Base-by-base conservation (phyloP, 768 basidiomycete species). In the Suillus sp. region DNA sequence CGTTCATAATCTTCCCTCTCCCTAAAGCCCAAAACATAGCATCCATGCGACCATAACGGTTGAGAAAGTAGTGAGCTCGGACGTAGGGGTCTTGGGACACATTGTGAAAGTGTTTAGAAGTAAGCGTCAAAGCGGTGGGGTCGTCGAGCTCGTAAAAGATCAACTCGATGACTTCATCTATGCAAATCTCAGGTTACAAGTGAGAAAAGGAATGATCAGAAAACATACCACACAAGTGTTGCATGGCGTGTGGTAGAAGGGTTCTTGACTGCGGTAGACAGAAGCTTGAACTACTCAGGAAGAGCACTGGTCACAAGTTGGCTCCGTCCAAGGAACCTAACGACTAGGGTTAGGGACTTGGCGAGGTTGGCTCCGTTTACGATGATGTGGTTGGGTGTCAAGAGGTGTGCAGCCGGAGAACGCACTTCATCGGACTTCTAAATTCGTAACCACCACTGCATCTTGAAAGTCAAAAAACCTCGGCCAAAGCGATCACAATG, bases 1-100 rank as follows among this genome's bases (percentile, higher is more conserved):
- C 83, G 47, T 78, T 86, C 55, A 92, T 71, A 43, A 91, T 77
- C 72, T 81, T 88, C 22, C 90, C 90, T 63, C 89, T 81, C 22
- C 88, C 87, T 65, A 93, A 76, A n/a, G 91, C 91, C 78, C 85
- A 84, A 72, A 85, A 93, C 69, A 92, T 76, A 58, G 90, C 90
- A 69, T 91, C 84, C 58, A 84, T 81, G 56, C 78, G 79, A 30
- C 91, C 91, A 76, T 90, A 86, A 68, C 90, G 88, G 67, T 80
- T 76, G 68, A 93, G 83, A 74, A 93, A 92, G 75, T 92, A 93
- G 70, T 84, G 84, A 10, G 91, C 89, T 66, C 90, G 83, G 66
- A 90, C 85, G 71, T 91, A 92, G 62, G 90, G 84, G 76, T 90
- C 90, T 74, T 82, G 83, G 13, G 88, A 86, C 76, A 92, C 85